Evolutionary conservation across 2,329 filamentous ascomycete genomes (phyloP).

Genomic region (Verticillium isaacii): DNA sequence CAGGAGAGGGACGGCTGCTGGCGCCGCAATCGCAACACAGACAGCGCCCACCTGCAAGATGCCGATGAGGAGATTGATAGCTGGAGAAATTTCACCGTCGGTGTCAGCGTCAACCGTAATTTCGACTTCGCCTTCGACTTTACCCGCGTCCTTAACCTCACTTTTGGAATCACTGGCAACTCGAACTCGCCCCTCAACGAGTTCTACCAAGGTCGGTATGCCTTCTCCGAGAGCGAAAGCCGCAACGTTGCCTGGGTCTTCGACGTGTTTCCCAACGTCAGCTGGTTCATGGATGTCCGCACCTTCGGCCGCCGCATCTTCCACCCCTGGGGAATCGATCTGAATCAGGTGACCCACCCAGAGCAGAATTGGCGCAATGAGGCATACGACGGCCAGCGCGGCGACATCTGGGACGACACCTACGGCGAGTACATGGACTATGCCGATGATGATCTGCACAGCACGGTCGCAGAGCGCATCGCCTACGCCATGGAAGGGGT

Average conservation of each 20-base stretch:
- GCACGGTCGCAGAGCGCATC: constrained; percentile 25
- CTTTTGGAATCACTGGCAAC: constrained; percentile 19
- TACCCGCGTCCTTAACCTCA: constrained; percentile 32
- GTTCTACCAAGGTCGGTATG: constrained; percentile 44
- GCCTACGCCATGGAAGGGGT: constrained; percentile 30
- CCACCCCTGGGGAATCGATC: constrained; percentile 53
- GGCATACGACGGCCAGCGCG: constrained; percentile 38
- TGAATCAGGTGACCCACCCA: constrained; percentile 36
- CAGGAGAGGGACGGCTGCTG: constrained; percentile 45
- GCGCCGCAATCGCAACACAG: constrained; percentile 50
- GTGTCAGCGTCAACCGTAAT: constrained; percentile 51
- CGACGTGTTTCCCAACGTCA: constrained; percentile 39
- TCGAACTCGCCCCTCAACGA: constrained; percentile 35
- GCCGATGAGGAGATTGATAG: background rate
- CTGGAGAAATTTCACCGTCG: constrained; percentile 20
- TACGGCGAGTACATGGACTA: constrained; percentile 40
- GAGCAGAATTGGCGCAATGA: constrained; percentile 46
- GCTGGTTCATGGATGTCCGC: constrained; percentile 56
- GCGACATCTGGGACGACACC: constrained; percentile 28
- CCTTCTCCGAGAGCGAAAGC: constrained; percentile 52
- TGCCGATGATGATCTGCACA: constrained; percentile 25
- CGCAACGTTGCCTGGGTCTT: constrained; percentile 47
- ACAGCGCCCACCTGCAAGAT: constrained; percentile 17
- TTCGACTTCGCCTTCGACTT: constrained; percentile 56
- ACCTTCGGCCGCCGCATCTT: constrained; percentile 46